Conservation (phyloP, 176 grass and related monocot genomes). For the Paspalum vaginatum region DNA sequence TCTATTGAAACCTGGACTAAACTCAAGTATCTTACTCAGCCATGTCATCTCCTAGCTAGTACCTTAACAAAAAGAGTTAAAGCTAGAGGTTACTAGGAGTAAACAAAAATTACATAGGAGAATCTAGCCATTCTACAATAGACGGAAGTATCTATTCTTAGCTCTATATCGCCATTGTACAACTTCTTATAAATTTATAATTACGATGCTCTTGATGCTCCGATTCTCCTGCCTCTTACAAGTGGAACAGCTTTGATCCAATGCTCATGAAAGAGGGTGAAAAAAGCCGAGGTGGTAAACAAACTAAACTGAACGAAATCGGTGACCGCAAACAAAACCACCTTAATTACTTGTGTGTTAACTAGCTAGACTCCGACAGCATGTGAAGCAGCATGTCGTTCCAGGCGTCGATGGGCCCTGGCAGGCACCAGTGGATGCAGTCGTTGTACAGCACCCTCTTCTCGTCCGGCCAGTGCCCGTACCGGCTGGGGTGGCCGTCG, state of each 20-base stretch:
- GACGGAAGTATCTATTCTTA: too few relatives aligned
- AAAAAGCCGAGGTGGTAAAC: neutral
- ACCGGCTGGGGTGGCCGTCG: conserved; percentile 72
- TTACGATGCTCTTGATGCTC: too few relatives aligned
- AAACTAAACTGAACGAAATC: neutral
- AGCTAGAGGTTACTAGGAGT: too few relatives aligned
- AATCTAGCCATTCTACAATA: too few relatives aligned
- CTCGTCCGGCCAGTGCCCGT: conserved; percentile 51
- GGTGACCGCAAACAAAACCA: neutral
- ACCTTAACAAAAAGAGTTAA: too few relatives aligned
- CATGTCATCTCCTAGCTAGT: too few relatives aligned
- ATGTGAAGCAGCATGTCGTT: conserved; percentile 73
- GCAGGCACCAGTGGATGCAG: conserved; percentile 83
- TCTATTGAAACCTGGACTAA: too few relatives aligned
- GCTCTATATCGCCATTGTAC: too few relatives aligned
- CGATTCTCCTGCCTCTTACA: too few relatives aligned
- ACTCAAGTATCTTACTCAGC: too few relatives aligned
- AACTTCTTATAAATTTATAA: too few relatives aligned
- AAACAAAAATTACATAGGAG: too few relatives aligned
- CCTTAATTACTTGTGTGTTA: neutral
- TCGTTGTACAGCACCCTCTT: conserved; percentile 53
- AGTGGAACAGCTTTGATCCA: neutral
- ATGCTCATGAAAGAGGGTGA: neutral
- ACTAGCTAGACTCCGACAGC: conserved; percentile 34
- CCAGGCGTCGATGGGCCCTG: conserved; percentile 65